Evolutionary conservation across 257 asterid species (phyloP), one percentile per base, ranked within the genome.

Genomic region (Solanum tacnaense): DNA sequence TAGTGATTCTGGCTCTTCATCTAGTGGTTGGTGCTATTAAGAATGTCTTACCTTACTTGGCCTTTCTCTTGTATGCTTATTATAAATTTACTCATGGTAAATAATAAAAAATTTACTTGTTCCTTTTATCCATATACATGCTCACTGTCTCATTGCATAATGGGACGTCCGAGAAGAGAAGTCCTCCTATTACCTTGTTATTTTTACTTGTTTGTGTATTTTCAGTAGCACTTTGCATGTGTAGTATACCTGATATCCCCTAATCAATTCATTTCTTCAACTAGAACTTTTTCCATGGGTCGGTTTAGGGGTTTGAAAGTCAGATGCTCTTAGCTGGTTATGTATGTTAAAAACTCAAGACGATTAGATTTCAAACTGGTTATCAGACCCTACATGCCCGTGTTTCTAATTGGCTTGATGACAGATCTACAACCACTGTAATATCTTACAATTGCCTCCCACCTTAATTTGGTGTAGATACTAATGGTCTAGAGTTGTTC

Each of bases 1-100:
- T 85, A 85, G 96, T 87, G 98, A 90, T 70, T 95, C 99, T 72
- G 97, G 94, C 90, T 91, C 95, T 86, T 95, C 95, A 87, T 93
- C 94, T 76, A 73, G 93, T 89, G 93, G 97, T 96, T 87, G 46
- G 94, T 92, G 89, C 88, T 88, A 36, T 76, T 81, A 70, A 58
- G 67, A 88, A 85, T 12, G 32, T 87, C 46, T 83, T 81, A n/a
- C 39, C 29, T 49, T 29, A 18, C 44, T 82, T 49, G 68, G 18
- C 71, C 31, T 29, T 82, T 29, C 65, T 36, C 52, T 74, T 83
- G 73, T 87, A 79, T 75, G 27, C 16, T 46, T 49, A 31, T 52
- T 82, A 49, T 82, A 82, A 82, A 86, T 67, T 65, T 41, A 25
- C 5, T 79, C 49, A 16, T 29, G 21, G 70, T 86, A 18, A 82